phyloP scores from a whole-genome alignment of 2,329 filamentous ascomycete genomes.

The Esteya vermicola region DNA sequence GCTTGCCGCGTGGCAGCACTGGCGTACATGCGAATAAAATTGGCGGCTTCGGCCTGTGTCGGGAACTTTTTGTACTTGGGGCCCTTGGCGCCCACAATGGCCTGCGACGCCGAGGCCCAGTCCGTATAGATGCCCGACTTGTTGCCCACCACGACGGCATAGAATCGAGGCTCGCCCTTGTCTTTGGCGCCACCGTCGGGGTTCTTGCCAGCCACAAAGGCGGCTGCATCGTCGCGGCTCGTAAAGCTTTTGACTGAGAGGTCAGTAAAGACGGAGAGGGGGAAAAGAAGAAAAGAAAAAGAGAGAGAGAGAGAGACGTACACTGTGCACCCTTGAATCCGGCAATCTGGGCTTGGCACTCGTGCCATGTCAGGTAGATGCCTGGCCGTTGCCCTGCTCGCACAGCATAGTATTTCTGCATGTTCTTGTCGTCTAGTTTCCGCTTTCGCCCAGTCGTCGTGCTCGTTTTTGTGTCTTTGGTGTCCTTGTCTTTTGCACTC shows the following conservation, averaged over 20 bases:
- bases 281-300: not conserved
- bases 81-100: constrained; percentile 60
- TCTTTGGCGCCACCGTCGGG: constrained; percentile 21
- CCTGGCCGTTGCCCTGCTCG: constrained; percentile 40
- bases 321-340: constrained; percentile 52
- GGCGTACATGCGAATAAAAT: constrained; percentile 49
- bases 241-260: constrained; percentile 52
- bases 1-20: constrained; percentile 27
- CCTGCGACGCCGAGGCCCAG: constrained; percentile 56
- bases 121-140: constrained; percentile 45
- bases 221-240: constrained; percentile 59
- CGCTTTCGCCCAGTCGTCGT: constrained; percentile 25
- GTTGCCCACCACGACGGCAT: constrained; percentile 46
- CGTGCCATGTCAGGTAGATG: constrained; percentile 47
- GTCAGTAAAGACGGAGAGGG: not conserved
- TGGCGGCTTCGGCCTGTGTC: constrained; percentile 58
- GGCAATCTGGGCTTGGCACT: constrained; percentile 45
- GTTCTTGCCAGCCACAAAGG: constrained; percentile 54
- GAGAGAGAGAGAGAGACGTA: constrained; percentile 29
- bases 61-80: constrained; percentile 57
- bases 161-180: constrained; percentile 32
- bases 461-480: not conserved
- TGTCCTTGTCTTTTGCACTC: not conserved
- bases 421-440: constrained; percentile 26
- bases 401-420: constrained; percentile 50